Percentiles rank a stretch among this genome's conserved stretches.
phyloP scores from a whole-genome alignment of 83 land plant species.

The Picea engelmannii region DNA sequence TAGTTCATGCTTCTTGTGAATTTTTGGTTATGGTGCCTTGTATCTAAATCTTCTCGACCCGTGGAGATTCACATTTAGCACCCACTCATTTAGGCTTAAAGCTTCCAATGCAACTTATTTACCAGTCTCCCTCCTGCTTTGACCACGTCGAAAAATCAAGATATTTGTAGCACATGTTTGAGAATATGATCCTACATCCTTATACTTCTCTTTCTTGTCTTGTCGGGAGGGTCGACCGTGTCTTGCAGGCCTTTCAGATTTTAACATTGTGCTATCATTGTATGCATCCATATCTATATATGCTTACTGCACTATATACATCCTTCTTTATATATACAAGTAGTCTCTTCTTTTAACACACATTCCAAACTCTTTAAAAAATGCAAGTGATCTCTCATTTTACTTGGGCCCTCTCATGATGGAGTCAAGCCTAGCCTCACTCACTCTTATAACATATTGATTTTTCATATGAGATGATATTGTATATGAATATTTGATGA shows the following conservation, averaged over 20 bases:
- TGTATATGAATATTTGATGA: no score
- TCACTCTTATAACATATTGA: no score
- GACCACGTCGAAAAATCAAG: constrained; percentile 37
- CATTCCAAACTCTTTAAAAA: no score
- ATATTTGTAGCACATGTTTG: constrained; percentile 42
- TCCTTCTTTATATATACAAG: no score
- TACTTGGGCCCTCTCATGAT: no score
- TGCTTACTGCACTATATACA: no score
- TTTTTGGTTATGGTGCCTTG: constrained; percentile 42
- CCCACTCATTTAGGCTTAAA: constrained; percentile 39
- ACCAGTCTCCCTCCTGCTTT: constrained; percentile 46
- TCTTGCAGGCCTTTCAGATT: constrained; percentile 2
- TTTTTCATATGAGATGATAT: no score
- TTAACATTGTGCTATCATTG: background rate
- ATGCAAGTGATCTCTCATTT: no score
- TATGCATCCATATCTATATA: no score
- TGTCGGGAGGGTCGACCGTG: background rate
- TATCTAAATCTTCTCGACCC: constrained; percentile 23
- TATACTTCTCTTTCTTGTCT: background rate
- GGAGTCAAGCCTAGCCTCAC: no score
- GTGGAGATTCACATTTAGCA: constrained; percentile 42
- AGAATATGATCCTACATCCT: constrained; percentile 15
- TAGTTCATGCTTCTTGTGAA: background rate
- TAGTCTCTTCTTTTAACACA: no score
- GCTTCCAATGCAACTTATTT: constrained; percentile 35